Percentiles rank a stretch among this genome's conserved stretches.
Evolutionary conservation across 2,329 filamentous ascomycete species (phyloP).

Genomic region (Trichoderma sp.): DNA sequence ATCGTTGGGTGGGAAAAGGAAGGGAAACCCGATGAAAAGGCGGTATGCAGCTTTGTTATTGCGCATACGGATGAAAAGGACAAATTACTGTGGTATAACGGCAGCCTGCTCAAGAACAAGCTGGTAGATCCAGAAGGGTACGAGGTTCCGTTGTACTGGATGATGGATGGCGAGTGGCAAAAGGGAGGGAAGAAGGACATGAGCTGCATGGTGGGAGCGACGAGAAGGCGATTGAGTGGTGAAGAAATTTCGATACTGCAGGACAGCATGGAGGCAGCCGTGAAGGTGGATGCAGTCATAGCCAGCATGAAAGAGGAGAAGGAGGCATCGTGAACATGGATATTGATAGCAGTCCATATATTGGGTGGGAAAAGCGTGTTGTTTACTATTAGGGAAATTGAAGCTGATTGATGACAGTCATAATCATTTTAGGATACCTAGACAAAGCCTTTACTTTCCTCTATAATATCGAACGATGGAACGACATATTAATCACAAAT

Average conservation of each 20-base stretch:
- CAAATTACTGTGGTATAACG: constrained; percentile 44
- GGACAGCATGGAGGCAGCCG: constrained; percentile 13
- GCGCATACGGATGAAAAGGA: constrained; percentile 42
- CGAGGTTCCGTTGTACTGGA: constrained; percentile 39
- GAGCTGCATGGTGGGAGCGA: constrained; percentile 38
- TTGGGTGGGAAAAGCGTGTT: background rate
- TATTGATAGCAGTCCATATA: background rate
- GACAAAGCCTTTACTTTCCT: background rate
- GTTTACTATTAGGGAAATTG: background rate
- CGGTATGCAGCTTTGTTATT: constrained; percentile 43
- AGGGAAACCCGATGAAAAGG: constrained; percentile 16
- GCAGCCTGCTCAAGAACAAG: constrained; percentile 43
- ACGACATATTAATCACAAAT: background rate
- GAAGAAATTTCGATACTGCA: constrained; percentile 2
- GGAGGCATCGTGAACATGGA: background rate
- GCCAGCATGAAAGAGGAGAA: background rate
- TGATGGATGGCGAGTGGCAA: constrained; percentile 40
- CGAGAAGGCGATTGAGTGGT: constrained; percentile 10
- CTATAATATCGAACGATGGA: background rate
- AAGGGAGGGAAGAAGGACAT: constrained; percentile 36
- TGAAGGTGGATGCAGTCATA: background rate
- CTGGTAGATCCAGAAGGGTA: constrained; percentile 32
- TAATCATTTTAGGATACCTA: background rate
- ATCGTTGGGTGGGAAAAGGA: constrained; percentile 38
- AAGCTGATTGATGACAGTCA: background rate